These are phyloP conservation scores for Magnusiomyces fungicola DNA, from an alignment of 1,139 yeast genomes.

Conservation along the genomic window DNA sequence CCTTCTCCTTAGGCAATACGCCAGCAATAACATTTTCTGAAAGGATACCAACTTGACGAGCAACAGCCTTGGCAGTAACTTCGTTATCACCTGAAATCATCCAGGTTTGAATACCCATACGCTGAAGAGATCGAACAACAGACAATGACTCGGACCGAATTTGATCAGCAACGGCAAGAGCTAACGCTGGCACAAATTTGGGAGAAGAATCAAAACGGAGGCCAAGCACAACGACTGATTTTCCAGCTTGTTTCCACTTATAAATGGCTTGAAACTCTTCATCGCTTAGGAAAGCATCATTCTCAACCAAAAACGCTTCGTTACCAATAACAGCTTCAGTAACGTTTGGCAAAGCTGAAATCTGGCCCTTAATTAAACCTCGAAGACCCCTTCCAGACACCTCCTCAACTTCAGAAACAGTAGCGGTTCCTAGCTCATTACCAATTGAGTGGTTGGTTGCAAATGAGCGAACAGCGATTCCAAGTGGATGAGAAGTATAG, in stretches of 20 bases:
- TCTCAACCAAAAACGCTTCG: constrained; percentile 47
- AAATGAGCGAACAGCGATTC: constrained; percentile 54
- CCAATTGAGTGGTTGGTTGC: too few species aligned
- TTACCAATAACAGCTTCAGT: constrained; percentile 54
- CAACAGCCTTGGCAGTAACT: constrained; percentile 62
- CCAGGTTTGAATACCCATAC: constrained; percentile 51
- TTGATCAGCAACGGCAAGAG: constrained; percentile 58
- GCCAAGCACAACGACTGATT: constrained; percentile 56
- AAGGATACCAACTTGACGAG: constrained; percentile 52
- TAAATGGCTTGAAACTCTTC: constrained; percentile 30
- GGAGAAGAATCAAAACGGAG: constrained; percentile 32
- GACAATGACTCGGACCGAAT: constrained; percentile 53
- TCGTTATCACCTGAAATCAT: constrained; percentile 67
- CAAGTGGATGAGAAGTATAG: constrained; percentile 65
- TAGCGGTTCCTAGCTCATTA: too few species aligned
- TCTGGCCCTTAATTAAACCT: constrained; percentile 43
- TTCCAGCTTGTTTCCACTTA: constrained; percentile 57
- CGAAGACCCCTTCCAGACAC: constrained; percentile 53
- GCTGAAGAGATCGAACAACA: constrained; percentile 44
- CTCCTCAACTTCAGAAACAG: constrained; percentile 44
- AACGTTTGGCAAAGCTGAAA: too few species aligned
- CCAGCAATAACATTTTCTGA: constrained; percentile 55
- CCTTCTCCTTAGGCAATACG: constrained; percentile 68
- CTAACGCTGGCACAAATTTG: constrained; percentile 37
- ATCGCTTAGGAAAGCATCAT: constrained; percentile 33